Evolutionary conservation across 139 green algal genomes (phyloP).

Genomic region (Desmodesmus armatus): DNA sequence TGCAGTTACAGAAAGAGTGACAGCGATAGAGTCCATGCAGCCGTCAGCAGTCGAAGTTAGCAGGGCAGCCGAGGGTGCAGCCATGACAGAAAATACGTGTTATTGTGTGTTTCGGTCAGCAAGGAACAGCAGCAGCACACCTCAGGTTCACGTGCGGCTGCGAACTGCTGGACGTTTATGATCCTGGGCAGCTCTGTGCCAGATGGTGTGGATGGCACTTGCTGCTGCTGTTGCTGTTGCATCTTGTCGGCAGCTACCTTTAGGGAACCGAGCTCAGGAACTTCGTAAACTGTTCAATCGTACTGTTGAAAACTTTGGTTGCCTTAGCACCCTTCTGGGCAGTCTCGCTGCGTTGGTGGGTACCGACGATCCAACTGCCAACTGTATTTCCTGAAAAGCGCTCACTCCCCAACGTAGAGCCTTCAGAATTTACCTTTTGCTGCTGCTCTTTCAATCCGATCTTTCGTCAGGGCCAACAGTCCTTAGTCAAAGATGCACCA

Average conservation of each 20-base stretch:
- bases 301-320: too few species aligned
- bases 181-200: slow-evolving; percentile 13
- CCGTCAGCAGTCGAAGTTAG: too few species aligned
- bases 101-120: too few species aligned
- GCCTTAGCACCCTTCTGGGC: too few species aligned
- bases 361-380: background rate
- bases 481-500: background rate
- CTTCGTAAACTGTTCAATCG: too few species aligned
- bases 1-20: background rate
- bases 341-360: background rate
- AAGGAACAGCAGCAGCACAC: too few species aligned
- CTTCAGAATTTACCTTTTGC: background rate
- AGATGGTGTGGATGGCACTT: background rate
- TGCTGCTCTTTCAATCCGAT: background rate
- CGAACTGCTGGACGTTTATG: slow-evolving; percentile 35
- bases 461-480: background rate
- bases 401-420: background rate
- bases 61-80: too few species aligned
- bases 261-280: too few species aligned
- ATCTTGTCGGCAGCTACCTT: background rate
- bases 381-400: background rate
- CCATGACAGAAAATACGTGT: too few species aligned
- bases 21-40: too few species aligned
- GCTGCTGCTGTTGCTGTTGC: background rate
- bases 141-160: slow-evolving; percentile 37